Percentiles rank a stretch among this genome's conserved stretches.
Conservation (phyloP, 345 rosid genomes). For the Gossypium stocksii region DNA sequence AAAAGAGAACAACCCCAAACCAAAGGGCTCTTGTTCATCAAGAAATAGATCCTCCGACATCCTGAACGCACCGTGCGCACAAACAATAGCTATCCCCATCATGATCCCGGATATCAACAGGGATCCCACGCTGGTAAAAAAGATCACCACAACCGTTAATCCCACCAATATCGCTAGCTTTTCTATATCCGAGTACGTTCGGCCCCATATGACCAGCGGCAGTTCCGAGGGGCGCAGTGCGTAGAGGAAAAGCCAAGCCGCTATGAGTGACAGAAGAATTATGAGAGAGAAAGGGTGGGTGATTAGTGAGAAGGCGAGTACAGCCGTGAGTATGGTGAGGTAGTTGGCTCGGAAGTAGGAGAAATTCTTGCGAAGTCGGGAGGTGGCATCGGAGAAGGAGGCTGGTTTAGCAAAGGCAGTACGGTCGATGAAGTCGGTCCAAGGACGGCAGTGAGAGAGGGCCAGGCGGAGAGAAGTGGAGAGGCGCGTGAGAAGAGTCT, state of each 20-base stretch:
- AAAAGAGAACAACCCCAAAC: slow-evolving; percentile 35
- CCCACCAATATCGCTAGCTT: slow-evolving; percentile 34
- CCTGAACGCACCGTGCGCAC: slow-evolving; percentile 43
- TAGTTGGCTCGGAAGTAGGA: slow-evolving; percentile 44
- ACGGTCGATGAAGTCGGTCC: slow-evolving; percentile 40
- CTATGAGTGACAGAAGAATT: slow-evolving; percentile 31
- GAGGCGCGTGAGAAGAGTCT: slow-evolving; percentile 22
- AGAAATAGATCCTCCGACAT: slow-evolving; percentile 49
- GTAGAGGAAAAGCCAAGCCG: slow-evolving; percentile 51
- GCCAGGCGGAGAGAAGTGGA: slow-evolving; percentile 24
- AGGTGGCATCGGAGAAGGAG: slow-evolving; percentile 38
- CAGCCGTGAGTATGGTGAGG: slow-evolving; percentile 30
- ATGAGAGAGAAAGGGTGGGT: slow-evolving; percentile 42
- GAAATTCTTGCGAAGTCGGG: slow-evolving; percentile 36
- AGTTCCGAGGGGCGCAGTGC: slow-evolving; percentile 42
- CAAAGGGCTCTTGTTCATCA: slow-evolving; percentile 40
- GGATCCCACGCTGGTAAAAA: slow-evolving; percentile 51
- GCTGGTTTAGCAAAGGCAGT: slow-evolving; percentile 40
- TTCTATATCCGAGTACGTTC: slow-evolving; percentile 42
- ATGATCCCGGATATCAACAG: slow-evolving; percentile 34
- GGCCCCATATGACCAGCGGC: slow-evolving; percentile 41
- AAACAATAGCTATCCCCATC: slow-evolving; percentile 38
- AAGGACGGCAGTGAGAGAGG: slow-evolving; percentile 34
- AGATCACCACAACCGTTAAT: slow-evolving; percentile 40
- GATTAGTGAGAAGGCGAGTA: slow-evolving; percentile 34